Conservation (phyloP, 805 yeast genomes). For the Wickerhamiella bombiphila region DNA sequence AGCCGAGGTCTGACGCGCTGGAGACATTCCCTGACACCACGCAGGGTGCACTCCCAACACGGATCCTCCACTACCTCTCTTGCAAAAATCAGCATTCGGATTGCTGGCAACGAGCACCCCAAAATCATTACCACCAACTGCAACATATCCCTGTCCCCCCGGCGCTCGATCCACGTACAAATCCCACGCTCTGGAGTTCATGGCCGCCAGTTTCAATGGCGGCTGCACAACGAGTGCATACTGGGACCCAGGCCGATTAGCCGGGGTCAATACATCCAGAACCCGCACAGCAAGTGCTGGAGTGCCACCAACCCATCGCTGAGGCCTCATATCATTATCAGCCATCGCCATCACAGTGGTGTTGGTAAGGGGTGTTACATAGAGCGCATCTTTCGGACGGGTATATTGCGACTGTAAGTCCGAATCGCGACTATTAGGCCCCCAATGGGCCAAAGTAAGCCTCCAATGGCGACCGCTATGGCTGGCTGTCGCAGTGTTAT, state of each 20-base stretch:
- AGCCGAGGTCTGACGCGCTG: neutral
- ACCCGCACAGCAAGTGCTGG: slow-evolving; percentile 63
- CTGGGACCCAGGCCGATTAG: slow-evolving; percentile 8
- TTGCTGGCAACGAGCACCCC: slow-evolving; percentile 1
- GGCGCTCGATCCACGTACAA: slow-evolving; percentile 54
- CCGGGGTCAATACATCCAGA: slow-evolving; percentile 48
- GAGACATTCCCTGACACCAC: slow-evolving; percentile 13
- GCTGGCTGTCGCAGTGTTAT: too few species aligned
- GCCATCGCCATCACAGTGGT: slow-evolving; percentile 51
- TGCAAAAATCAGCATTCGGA: neutral
- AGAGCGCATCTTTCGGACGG: slow-evolving; percentile 51
- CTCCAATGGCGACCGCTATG: slow-evolving; percentile 47
- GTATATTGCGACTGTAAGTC: slow-evolving; percentile 31
- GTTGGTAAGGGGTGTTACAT: slow-evolving; percentile 75
- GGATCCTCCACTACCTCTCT: neutral
- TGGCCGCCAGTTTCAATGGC: slow-evolving; percentile 31
- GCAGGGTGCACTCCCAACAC: slow-evolving; percentile 20
- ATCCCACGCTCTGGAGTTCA: slow-evolving; percentile 21
- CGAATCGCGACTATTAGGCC: slow-evolving; percentile 70
- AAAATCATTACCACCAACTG: slow-evolving; percentile 51
- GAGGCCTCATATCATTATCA: slow-evolving; percentile 48
- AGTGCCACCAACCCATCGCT: slow-evolving; percentile 61
- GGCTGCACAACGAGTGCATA: slow-evolving; percentile 28
- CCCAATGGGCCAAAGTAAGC: slow-evolving; percentile 79
- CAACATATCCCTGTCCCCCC: slow-evolving; percentile 34